A percentile compares a stretch with the other conserved stretches of the same genome.
Conservation (phyloP, 345 rosid species). For the Citrus hindsii region DNA sequence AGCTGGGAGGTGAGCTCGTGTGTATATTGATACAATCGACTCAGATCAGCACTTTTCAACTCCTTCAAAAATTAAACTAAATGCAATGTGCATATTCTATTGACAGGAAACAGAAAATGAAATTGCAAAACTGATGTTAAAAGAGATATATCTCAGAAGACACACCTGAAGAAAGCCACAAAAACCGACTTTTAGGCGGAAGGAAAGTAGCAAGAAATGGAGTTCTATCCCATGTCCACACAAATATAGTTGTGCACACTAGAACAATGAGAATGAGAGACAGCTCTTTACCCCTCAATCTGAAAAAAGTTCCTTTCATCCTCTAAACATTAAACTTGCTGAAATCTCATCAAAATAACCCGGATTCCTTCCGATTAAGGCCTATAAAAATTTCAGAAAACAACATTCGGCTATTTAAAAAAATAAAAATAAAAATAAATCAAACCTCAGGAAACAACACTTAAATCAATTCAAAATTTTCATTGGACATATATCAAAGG, state of each 20-base stretch:
- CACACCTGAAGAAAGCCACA: slow-evolving; percentile 52
- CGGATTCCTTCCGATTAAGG: background rate
- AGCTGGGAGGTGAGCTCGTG: background rate
- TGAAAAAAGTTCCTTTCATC: slow-evolving; percentile 56
- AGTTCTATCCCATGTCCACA: slow-evolving; percentile 62
- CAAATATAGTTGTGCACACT: slow-evolving; percentile 42
- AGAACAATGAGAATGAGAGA: slow-evolving; percentile 57
- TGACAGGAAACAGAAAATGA: background rate
- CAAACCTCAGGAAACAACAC: background rate
- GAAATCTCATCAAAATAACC: slow-evolving; percentile 10
- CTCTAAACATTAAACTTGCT: slow-evolving; percentile 18
- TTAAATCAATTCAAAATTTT: background rate
- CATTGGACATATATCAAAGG: background rate
- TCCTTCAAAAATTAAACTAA: background rate
- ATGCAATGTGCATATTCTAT: background rate
- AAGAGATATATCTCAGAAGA: background rate
- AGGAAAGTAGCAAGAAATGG: slow-evolving; percentile 42
- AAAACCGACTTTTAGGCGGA: slow-evolving; percentile 37
- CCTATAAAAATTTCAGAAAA: background rate
- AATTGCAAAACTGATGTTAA: background rate
- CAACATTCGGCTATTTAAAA: background rate
- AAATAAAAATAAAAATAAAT: background rate
- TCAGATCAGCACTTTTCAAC: background rate
- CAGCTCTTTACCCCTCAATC: slow-evolving; percentile 42
- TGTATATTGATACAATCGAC: background rate